Evolutionary conservation across 768 basidiomycete species (phyloP).

Genomic region (Tulasnella sp.): DNA sequence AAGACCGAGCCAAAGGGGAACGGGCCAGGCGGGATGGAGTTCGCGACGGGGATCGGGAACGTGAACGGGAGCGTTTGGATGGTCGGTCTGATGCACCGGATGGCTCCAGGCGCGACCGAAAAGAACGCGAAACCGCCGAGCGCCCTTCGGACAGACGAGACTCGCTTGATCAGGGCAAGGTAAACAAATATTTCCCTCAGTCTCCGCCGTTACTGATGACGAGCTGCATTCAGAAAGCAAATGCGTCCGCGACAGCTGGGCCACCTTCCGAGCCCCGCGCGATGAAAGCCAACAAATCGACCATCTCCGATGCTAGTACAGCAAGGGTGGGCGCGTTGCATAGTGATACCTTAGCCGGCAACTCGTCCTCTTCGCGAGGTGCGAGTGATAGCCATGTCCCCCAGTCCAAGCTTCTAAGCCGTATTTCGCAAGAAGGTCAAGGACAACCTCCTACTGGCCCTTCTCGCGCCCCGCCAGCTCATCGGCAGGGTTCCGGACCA

Average conservation of each 20-base stretch:
- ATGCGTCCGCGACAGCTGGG: not conserved
- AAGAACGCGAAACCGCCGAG: slow-evolving; percentile 6
- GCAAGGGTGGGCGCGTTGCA: not conserved
- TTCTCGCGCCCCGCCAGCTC: not conserved
- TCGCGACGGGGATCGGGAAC: slow-evolving; percentile 17
- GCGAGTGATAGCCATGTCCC: not conserved
- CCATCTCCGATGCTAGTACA: not conserved
- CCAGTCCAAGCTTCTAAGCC: not conserved
- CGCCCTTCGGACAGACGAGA: slow-evolving; percentile 16
- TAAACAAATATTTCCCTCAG: not conserved
- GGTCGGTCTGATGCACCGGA: slow-evolving; percentile 14
- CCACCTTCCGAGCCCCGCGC: slow-evolving; percentile 23
- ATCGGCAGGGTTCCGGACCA: not conserved
- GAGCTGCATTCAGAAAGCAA: not conserved
- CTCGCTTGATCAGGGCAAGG: slow-evolving; percentile 3
- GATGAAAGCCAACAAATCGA: slow-evolving; percentile 2
- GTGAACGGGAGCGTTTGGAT: slow-evolving; percentile 12
- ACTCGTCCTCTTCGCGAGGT: not conserved
- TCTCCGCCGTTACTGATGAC: not conserved
- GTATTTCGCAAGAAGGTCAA: not conserved
- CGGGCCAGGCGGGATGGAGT: not conserved
- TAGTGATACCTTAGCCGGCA: not conserved
- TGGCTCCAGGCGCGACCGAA: slow-evolving; percentile 16
- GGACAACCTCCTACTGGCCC: slow-evolving; percentile 3
- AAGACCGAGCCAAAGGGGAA: not conserved